Conservation (phyloP, 2,329 filamentous ascomycete species). For the Cercospora janseana region DNA sequence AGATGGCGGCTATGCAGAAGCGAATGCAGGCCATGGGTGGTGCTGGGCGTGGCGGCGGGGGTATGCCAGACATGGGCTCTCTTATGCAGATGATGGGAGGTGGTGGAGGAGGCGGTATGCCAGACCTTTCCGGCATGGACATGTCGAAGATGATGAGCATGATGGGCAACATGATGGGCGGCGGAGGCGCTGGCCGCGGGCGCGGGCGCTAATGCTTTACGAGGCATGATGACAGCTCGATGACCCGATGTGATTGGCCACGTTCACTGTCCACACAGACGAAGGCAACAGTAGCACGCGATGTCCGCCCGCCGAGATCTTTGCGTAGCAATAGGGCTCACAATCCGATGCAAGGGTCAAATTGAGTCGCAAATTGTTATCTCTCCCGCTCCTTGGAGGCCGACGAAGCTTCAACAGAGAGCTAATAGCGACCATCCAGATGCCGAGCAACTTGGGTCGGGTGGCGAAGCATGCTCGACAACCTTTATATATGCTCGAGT, state of each 20-base stretch:
- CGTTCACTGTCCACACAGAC: no score
- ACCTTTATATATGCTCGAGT: no score
- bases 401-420: no score
- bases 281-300: no score
- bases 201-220: slow-evolving; percentile 7
- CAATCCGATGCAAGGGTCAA: no score
- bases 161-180: slow-evolving; percentile 61
- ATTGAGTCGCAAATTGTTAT: no score
- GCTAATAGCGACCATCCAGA: no score
- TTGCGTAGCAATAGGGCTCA: no score
- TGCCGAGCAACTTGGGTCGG: no score
- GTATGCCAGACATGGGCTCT: slow-evolving; percentile 78
- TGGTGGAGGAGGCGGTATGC: slow-evolving; percentile 60
- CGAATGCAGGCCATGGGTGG: slow-evolving; percentile 89
- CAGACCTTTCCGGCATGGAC: slow-evolving; percentile 55
- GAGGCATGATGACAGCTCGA: not conserved
- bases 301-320: no score
- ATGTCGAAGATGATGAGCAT: slow-evolving; percentile 74
- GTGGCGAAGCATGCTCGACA: no score
- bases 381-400: no score
- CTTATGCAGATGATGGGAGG: slow-evolving; percentile 88
- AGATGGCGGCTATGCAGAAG: slow-evolving; percentile 97
- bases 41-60: slow-evolving; percentile 56
- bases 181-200: slow-evolving; percentile 41
- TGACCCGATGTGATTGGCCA: not conserved